These are phyloP conservation scores for Phytophthora brassicae DNA, from an alignment of 352 stramenopile species.

Conservation along the genomic window DNA sequence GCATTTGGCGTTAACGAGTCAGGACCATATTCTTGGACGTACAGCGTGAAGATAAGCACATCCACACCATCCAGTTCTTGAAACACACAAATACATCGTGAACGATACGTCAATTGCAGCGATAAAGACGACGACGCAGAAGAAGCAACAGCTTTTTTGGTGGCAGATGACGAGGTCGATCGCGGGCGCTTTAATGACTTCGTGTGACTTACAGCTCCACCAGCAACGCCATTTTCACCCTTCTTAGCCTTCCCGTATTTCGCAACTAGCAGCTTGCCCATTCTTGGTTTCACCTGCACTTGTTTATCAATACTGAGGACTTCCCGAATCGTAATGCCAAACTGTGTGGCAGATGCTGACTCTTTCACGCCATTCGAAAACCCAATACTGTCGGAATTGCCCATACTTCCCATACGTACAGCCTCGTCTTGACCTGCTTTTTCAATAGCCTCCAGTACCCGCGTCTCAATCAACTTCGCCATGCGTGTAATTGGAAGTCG, in stretches of 20 bases:
- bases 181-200: slow-evolving; percentile 79
- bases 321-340: slow-evolving; percentile 85
- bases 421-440: slow-evolving; percentile 79
- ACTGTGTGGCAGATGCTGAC: slow-evolving; percentile 75
- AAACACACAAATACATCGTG: slow-evolving; percentile 90
- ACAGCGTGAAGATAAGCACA: slow-evolving; percentile 88
- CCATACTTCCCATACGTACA: slow-evolving; percentile 75
- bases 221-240: slow-evolving; percentile 18
- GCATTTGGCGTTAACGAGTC: slow-evolving; percentile 75
- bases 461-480: slow-evolving; percentile 82
- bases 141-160: slow-evolving; percentile 26
- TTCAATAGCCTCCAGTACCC: slow-evolving; percentile 73
- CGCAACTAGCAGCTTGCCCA: slow-evolving; percentile 68
- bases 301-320: slow-evolving; percentile 87
- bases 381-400: slow-evolving; percentile 83
- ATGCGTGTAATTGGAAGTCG: slow-evolving; percentile 82
- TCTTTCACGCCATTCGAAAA: slow-evolving; percentile 67
- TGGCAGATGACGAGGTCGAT: slow-evolving; percentile 15
- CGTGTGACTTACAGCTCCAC: slow-evolving; percentile 22
- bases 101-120: slow-evolving; percentile 83
- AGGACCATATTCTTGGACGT: slow-evolving; percentile 87
- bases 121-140: slow-evolving; percentile 29
- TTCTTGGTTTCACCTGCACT: slow-evolving; percentile 85
- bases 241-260: slow-evolving; percentile 75
- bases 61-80: slow-evolving; percentile 88